phyloP scores from a whole-genome alignment of 1,284 basidiomycete genomes.

The Naganishia cerealis region DNA sequence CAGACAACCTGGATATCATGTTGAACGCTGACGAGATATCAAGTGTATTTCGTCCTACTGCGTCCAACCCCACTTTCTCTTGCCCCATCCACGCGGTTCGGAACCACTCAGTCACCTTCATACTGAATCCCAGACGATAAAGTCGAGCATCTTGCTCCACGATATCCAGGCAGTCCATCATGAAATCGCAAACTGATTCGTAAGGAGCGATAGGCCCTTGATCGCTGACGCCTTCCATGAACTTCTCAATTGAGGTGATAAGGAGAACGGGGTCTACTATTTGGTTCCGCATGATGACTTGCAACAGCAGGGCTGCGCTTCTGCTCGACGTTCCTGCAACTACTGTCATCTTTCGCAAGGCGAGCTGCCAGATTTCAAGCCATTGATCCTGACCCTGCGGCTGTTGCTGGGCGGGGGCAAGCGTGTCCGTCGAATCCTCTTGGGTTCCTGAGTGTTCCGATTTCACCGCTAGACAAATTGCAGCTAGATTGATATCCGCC shows the following conservation, averaged over 20 bases:
- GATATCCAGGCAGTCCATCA: constrained; percentile 65
- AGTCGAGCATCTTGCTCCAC: constrained; percentile 75
- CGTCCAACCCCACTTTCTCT: constrained; percentile 1
- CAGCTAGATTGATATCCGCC: constrained; percentile 74
- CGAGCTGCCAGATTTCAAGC: constrained; percentile 77
- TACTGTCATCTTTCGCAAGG: constrained; percentile 69
- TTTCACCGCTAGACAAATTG: constrained; percentile 40
- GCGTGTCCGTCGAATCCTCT: not conserved
- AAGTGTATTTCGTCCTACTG: constrained; percentile 1
- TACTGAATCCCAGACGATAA: constrained; percentile 75
- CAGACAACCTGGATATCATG: constrained; percentile 64
- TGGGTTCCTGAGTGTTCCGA: not conserved
- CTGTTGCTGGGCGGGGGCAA: not conserved
- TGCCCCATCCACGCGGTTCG: constrained; percentile 63
- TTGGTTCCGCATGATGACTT: constrained; percentile 56
- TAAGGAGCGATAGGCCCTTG: constrained; percentile 80
- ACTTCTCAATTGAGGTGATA: constrained; percentile 68
- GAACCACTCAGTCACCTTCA: constrained; percentile 80
- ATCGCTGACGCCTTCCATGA: constrained; percentile 76
- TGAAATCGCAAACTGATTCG: constrained; percentile 81
- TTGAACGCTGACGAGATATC: constrained; percentile 60
- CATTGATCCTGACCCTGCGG: constrained; percentile 56
- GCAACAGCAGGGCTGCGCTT: constrained; percentile 74
- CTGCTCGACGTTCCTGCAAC: constrained; percentile 63
- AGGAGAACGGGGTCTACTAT: constrained; percentile 62